phyloP scores from a whole-genome alignment of 306 rosid species.

The Quercus cerris region DNA sequence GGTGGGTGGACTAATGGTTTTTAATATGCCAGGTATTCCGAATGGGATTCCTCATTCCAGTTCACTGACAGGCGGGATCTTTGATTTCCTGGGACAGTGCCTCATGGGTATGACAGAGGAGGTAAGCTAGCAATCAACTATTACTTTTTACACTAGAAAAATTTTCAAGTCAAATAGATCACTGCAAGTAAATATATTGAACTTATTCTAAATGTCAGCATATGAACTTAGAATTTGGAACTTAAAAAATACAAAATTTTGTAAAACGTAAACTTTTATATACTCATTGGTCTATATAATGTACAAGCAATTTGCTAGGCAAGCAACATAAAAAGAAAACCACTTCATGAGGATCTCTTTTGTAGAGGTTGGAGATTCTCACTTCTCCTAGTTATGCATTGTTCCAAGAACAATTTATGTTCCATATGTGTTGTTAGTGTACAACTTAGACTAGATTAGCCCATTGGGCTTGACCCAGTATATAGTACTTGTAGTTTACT shows the following conservation, averaged over 20 bases:
- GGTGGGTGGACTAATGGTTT: background rate
- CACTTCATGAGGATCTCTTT: background rate
- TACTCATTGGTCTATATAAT: background rate
- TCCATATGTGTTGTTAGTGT: background rate
- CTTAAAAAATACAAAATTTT: background rate
- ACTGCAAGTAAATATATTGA: background rate
- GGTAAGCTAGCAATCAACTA: background rate
- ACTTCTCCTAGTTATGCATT: background rate
- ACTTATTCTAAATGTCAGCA: background rate
- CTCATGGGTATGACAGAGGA: constrained; percentile 5
- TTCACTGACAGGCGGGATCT: background rate
- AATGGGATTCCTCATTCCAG: background rate
- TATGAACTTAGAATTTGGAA: background rate
- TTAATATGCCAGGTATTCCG: background rate
- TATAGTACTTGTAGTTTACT: too few species aligned
- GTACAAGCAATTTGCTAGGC: background rate
- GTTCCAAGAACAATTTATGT: background rate
- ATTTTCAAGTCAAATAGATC: background rate
- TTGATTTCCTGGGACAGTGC: background rate
- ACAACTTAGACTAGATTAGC: too few species aligned
- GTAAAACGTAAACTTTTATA: background rate
- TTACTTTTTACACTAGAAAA: background rate
- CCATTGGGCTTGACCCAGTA: too few species aligned
- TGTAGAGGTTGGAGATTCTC: background rate
- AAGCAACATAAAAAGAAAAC: background rate